These are phyloP conservation scores for Scheffersomyces spartinae DNA, from an alignment of 805 yeast species.

Conservation along the genomic window DNA sequence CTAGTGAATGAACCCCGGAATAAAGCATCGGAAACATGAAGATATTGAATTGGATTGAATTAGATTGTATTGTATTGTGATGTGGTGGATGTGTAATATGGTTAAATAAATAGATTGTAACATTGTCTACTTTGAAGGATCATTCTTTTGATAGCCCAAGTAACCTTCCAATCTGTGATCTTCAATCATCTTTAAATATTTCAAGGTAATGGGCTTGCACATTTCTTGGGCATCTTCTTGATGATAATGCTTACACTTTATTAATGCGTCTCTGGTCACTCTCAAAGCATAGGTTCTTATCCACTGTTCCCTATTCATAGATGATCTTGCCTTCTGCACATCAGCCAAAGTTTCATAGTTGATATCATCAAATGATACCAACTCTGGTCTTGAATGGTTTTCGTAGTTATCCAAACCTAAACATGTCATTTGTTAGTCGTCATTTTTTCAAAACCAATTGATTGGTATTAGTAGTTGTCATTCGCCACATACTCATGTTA, in stretches of 20 bases:
- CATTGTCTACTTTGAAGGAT: slow-evolving; percentile 70
- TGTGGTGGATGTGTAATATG: no score
- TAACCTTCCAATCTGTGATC: slow-evolving; percentile 58
- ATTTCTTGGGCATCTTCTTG: slow-evolving; percentile 46
- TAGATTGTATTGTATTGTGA: no score
- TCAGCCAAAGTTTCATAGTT: slow-evolving; percentile 57
- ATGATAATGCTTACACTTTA: slow-evolving; percentile 60
- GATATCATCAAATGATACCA: slow-evolving; percentile 75
- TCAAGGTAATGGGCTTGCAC: slow-evolving; percentile 69
- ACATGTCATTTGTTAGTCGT: no score
- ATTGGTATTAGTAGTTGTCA: no score
- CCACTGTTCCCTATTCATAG: slow-evolving; percentile 73
- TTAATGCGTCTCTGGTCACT: slow-evolving; percentile 62
- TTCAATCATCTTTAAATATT: slow-evolving; percentile 68
- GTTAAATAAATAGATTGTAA: no score
- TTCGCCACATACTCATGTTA: no score
- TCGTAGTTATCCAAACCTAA: no score
- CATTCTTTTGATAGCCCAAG: slow-evolving; percentile 82
- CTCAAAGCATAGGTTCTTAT: slow-evolving; percentile 57
- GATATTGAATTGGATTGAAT: no score
- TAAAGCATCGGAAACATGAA: no score
- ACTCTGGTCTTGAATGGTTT: slow-evolving; percentile 52
- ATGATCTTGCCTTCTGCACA: slow-evolving; percentile 62
- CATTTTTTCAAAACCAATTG: no score
- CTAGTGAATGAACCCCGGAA: no score